A percentile compares a stretch with the other conserved stretches of the same genome.
These are phyloP conservation scores for Cladosporium cucumerinum DNA, from an alignment of 2,329 filamentous ascomycete species.

Conservation along the genomic window DNA sequence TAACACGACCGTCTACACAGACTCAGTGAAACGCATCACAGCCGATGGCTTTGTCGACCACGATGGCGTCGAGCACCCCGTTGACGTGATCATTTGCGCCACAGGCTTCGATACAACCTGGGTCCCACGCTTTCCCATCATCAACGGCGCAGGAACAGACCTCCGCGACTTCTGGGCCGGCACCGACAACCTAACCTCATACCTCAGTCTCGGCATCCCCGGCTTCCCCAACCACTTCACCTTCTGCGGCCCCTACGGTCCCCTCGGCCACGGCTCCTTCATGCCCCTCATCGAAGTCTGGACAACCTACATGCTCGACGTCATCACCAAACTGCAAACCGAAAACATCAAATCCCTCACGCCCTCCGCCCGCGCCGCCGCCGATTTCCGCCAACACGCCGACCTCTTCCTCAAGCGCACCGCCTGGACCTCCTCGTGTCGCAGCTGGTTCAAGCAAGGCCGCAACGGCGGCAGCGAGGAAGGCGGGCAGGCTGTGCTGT, in stretches of 20 bases:
- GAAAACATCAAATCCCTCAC: slow-evolving; percentile 43
- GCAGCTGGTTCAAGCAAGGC: slow-evolving; percentile 39
- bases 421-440: slow-evolving; percentile 36
- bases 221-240: slow-evolving; percentile 45
- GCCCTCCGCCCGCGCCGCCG: slow-evolving; percentile 33
- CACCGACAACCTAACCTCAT: slow-evolving; percentile 37
- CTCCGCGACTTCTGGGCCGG: slow-evolving; percentile 39
- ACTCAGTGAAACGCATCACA: slow-evolving; percentile 32
- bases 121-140: slow-evolving; percentile 33
- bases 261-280: slow-evolving; percentile 41
- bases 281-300: slow-evolving; percentile 42
- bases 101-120: slow-evolving; percentile 39
- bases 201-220: slow-evolving; percentile 42
- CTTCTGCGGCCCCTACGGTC: slow-evolving; percentile 43
- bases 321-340: slow-evolving; percentile 40
- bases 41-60: slow-evolving; percentile 33
- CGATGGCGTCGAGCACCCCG: slow-evolving; percentile 30
- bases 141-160: slow-evolving; percentile 28
- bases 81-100: slow-evolving; percentile 39
- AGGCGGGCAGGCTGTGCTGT: slow-evolving; percentile 40
- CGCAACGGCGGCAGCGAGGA: slow-evolving; percentile 17
- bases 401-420: slow-evolving; percentile 41
- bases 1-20: slow-evolving; percentile 36
- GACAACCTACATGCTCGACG: slow-evolving; percentile 40
- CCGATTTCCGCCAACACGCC: slow-evolving; percentile 40